phyloP scores from a whole-genome alignment of 257 asterid species.

The Linaria vulgaris region DNA sequence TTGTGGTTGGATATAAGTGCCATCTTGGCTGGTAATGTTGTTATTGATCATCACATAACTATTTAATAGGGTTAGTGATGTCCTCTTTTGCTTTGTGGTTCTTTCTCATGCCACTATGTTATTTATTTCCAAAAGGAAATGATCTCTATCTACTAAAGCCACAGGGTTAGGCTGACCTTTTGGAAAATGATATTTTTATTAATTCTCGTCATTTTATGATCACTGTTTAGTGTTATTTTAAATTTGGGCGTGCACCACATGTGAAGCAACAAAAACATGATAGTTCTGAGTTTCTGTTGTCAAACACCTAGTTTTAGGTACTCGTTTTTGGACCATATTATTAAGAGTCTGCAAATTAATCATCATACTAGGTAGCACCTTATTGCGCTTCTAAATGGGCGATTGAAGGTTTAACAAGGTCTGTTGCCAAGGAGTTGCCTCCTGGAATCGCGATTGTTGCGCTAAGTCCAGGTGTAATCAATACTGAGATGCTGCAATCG shows the following conservation, averaged over 20 bases:
- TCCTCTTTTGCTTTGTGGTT: conserved; percentile 17
- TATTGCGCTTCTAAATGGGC: conserved; percentile 99
- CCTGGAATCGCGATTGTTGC: conserved; percentile 81
- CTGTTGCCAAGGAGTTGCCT: conserved; percentile 91
- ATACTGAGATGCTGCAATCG: conserved; percentile 91
- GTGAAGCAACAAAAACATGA: conserved; percentile 1
- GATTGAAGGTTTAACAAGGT: conserved; percentile 80
- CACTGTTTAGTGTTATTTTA: conserved; percentile 8
- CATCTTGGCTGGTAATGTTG: conserved; percentile 19
- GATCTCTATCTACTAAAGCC: not conserved
- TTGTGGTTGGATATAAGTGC: conserved; percentile 1
- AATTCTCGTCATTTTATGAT: not conserved
- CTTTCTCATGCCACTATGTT: conserved; percentile 6
- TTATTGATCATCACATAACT: conserved; percentile 18
- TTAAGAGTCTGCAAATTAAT: conserved; percentile 26
- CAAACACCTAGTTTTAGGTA: conserved; percentile 10
- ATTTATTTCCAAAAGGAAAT: not conserved
- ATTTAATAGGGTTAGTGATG: conserved; percentile 13
- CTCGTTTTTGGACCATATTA: conserved; percentile 15
- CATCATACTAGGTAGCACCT: conserved; percentile 77
- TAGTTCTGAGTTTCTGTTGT: conserved; percentile 16
- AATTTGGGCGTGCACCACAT: not conserved
- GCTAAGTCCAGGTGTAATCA: conserved; percentile 87
- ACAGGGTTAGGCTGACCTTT: conserved; percentile 1
- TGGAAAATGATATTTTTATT: not conserved